These are phyloP conservation scores for Carallia brachiata DNA, from an alignment of 345 rosid species.

Conservation along the genomic window DNA sequence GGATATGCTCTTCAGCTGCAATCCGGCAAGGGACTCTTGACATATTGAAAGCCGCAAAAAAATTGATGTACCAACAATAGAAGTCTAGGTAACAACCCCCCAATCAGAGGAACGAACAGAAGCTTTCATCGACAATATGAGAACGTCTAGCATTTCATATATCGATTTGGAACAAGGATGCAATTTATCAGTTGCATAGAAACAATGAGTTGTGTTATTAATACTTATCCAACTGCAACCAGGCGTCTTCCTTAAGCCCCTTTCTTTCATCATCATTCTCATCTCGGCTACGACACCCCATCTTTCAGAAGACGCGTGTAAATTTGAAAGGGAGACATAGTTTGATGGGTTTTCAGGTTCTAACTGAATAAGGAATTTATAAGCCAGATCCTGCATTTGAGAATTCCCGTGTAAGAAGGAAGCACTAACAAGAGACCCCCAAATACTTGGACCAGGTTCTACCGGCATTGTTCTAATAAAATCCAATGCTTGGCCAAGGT, in stretches of 20 bases:
- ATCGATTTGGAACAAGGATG: constrained; percentile 45
- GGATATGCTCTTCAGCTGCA: too few species aligned
- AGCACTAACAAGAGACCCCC: constrained; percentile 72
- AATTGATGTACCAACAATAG: background rate
- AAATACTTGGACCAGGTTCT: constrained; percentile 59
- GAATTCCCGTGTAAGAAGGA: constrained; percentile 55
- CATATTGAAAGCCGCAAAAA: too few species aligned
- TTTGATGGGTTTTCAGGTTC: constrained; percentile 70
- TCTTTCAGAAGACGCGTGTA: constrained; percentile 53
- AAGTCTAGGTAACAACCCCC: constrained; percentile 10
- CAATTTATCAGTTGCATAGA: constrained; percentile 49
- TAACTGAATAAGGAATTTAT: constrained; percentile 45
- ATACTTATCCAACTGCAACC: constrained; percentile 73
- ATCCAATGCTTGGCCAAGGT: constrained; percentile 45
- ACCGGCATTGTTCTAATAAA: constrained; percentile 55
- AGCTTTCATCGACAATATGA: constrained; percentile 44
- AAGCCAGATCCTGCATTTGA: constrained; percentile 60
- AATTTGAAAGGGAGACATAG: constrained; percentile 55
- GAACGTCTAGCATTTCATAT: constrained; percentile 48
- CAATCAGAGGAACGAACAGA: constrained; percentile 24
- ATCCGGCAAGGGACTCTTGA: too few species aligned
- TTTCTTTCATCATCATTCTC: constrained; percentile 55
- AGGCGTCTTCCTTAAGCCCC: constrained; percentile 58
- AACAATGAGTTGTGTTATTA: constrained; percentile 44
- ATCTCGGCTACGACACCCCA: constrained; percentile 65